Conservation (phyloP, 495 filamentous ascomycete species). For the Penicillium verhagenii region DNA sequence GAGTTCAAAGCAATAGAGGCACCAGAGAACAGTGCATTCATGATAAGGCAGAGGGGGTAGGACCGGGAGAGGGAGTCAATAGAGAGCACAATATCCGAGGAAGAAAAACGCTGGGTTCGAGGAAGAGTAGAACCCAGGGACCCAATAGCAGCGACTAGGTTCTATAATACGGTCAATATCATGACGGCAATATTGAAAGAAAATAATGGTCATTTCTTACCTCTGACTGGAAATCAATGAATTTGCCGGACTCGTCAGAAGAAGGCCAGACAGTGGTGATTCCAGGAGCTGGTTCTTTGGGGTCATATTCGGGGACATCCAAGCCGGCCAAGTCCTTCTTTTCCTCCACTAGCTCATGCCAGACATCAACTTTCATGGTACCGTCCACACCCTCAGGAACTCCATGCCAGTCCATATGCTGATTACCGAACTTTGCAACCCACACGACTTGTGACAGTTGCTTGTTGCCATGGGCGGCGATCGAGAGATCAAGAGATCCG, state of each 20-base stretch:
- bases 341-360: constrained; percentile 80
- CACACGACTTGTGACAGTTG: constrained; percentile 79
- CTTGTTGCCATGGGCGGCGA: constrained; percentile 63
- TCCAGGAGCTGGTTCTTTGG: constrained; percentile 52
- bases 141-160: constrained; percentile 75
- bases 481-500: constrained; percentile 80
- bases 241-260: constrained; percentile 54
- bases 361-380: constrained; percentile 74
- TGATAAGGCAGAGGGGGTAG: constrained; percentile 75
- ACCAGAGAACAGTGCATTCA: constrained; percentile 80
- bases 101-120: constrained; percentile 63
- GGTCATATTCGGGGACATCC: constrained; percentile 52
- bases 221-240: constrained; percentile 72
- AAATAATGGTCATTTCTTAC: constrained; percentile 31
- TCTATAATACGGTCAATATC: constrained; percentile 40
- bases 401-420: constrained; percentile 89
- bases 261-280: constrained; percentile 60
- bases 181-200: neutral
- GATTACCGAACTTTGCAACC: constrained; percentile 89
- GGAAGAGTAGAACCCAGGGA: constrained; percentile 76
- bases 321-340: constrained; percentile 41
- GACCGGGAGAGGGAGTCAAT: constrained; percentile 76
- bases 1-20: constrained; percentile 87
- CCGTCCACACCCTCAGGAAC: constrained; percentile 71
- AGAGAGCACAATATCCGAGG: constrained; percentile 82